phyloP scores from a whole-genome alignment of 345 rosid species.

The Aquilaria malaccensis region DNA sequence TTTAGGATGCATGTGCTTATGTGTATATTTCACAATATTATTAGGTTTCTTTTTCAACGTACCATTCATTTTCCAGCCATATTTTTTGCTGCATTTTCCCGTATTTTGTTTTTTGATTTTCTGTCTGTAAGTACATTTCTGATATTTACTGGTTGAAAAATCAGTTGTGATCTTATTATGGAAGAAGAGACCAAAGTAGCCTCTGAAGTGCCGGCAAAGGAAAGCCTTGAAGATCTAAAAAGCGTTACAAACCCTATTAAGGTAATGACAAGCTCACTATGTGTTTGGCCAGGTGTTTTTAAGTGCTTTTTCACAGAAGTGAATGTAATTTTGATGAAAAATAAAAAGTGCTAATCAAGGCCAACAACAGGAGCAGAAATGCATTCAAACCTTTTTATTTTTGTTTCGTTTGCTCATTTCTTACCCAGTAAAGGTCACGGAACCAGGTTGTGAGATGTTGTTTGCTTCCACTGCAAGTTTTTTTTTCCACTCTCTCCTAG shows the following conservation, averaged over 20 bases:
- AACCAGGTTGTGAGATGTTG: constrained; percentile 1
- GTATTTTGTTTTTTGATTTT: constrained; percentile 9
- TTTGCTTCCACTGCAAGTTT: background rate
- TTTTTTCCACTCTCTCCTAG: constrained; percentile 4
- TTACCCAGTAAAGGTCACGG: constrained; percentile 4
- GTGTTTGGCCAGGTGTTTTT: background rate
- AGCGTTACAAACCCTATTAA: constrained; percentile 33
- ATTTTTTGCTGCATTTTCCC: background rate
- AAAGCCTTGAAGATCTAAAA: constrained; percentile 30
- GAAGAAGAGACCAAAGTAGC: constrained; percentile 44
- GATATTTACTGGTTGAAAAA: constrained; percentile 7
- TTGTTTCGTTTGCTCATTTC: constrained; percentile 1
- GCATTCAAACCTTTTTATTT: background rate
- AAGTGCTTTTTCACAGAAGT: background rate
- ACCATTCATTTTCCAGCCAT: too few species aligned
- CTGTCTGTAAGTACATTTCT: constrained; percentile 1
- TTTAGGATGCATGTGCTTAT: too few species aligned
- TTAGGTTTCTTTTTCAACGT: too few species aligned
- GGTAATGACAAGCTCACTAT: constrained; percentile 28
- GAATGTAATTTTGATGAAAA: too few species aligned
- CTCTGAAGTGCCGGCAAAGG: constrained; percentile 51
- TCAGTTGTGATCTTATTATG: constrained; percentile 27
- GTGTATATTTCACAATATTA: too few species aligned
- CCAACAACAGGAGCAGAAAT: background rate
- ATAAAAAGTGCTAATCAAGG: too few species aligned